These are phyloP conservation scores for Hyaloscypha bicolor DNA, from an alignment of 495 filamentous ascomycete genomes.

Conservation along the genomic window DNA sequence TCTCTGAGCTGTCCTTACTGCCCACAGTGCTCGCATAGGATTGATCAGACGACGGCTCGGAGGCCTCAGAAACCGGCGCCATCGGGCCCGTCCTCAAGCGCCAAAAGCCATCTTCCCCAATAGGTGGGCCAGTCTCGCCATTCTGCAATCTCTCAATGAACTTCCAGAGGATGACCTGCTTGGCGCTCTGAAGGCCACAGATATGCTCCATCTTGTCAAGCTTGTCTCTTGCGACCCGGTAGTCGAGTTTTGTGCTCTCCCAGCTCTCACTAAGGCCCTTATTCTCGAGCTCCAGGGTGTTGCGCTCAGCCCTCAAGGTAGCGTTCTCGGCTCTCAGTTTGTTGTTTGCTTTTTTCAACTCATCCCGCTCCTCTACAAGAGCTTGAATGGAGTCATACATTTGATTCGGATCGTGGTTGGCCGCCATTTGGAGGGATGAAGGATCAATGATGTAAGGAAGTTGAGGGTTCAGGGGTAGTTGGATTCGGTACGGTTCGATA, in stretches of 20 bases:
- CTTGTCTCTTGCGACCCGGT: not conserved
- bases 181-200: not conserved
- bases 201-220: not conserved
- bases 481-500: not conserved
- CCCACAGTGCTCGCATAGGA: not conserved
- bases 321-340: not conserved
- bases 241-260: not conserved
- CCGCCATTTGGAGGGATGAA: conserved; percentile 1
- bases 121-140: not conserved
- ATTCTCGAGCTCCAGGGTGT: not conserved
- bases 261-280: not conserved
- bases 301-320: no score
- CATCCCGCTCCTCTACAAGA: conserved; percentile 5
- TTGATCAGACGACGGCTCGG: not conserved
- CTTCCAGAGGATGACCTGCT: conserved; percentile 15
- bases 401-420: not conserved
- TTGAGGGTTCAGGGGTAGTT: not conserved
- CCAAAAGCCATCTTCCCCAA: not conserved
- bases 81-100: not conserved
- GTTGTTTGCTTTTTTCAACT: not conserved
- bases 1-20: not conserved
- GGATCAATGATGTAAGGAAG: conserved; percentile 13
- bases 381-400: not conserved
- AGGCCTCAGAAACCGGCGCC: not conserved
- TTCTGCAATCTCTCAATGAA: conserved; percentile 10